Evolutionary conservation across 2,329 filamentous ascomycete genomes (phyloP).

Genomic region (Cyphellophora europaea): DNA sequence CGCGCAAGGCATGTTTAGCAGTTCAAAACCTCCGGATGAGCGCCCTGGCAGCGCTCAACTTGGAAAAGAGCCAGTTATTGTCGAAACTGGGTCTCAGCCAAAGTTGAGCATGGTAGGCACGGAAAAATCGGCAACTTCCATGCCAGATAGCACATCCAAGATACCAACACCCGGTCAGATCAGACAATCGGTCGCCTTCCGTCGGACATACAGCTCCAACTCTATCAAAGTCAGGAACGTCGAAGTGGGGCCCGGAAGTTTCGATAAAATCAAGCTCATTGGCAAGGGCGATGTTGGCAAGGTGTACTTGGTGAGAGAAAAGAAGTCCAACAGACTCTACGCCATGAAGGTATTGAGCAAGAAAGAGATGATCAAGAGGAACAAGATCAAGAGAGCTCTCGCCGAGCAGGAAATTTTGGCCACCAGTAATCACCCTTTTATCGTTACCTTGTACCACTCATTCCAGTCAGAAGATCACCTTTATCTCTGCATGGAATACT

Average conservation of each 20-base stretch:
- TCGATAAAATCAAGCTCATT: slow-evolving; percentile 99
- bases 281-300: slow-evolving; percentile 98
- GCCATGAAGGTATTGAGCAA: slow-evolving; percentile 99
- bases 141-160: slow-evolving; percentile 41
- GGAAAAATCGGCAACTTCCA: slow-evolving; percentile 30
- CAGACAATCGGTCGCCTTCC: slow-evolving; percentile 62
- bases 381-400: slow-evolving; percentile 97
- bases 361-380: slow-evolving; percentile 99
- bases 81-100: slow-evolving; percentile 44
- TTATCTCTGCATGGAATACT: slow-evolving; percentile 99
- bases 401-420: slow-evolving; percentile 97
- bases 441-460: slow-evolving; percentile 95
- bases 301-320: slow-evolving; percentile 93
- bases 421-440: slow-evolving; percentile 98
- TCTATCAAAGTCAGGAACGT: slow-evolving; percentile 98
- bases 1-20: slow-evolving; percentile 79
- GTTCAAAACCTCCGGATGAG: slow-evolving; percentile 45
- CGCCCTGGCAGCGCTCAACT: slow-evolving; percentile 79
- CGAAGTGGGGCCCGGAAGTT: slow-evolving; percentile 88
- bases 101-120: slow-evolving; percentile 45
- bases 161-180: slow-evolving; percentile 59
- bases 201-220: slow-evolving; percentile 95
- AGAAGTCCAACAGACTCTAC: slow-evolving; percentile 91
- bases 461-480: slow-evolving; percentile 98
- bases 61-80: slow-evolving; percentile 66